Percentiles rank a stretch among this genome's conserved stretches.
Conservation (phyloP, 768 basidiomycete species). For the Leccinum rimulosum region DNA sequence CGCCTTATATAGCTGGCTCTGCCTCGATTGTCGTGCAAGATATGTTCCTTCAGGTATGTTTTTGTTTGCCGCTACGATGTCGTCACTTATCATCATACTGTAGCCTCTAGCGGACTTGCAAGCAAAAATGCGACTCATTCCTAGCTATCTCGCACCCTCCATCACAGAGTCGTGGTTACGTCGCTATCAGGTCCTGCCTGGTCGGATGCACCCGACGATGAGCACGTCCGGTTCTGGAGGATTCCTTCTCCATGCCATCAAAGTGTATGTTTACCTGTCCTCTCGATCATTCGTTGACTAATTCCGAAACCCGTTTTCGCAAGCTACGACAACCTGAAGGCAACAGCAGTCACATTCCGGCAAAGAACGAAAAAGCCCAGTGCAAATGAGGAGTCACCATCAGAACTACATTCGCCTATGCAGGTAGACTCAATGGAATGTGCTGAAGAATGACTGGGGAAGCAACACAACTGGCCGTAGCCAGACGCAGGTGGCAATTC, state of each 20-base stretch:
- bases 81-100: conserved; percentile 4
- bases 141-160: conserved; percentile 71
- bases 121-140: conserved; percentile 59
- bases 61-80: background rate
- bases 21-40: conserved; percentile 85
- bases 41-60: conserved; percentile 68
- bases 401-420: conserved; percentile 14
- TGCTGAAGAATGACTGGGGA: conserved; percentile 2
- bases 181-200: conserved; percentile 93
- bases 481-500: background rate
- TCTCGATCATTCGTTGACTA: background rate
- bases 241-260: conserved; percentile 79
- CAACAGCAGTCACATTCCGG: conserved; percentile 49
- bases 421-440: conserved; percentile 13
- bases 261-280: conserved; percentile 56
- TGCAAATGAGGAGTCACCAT: background rate
- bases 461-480: background rate
- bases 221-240: conserved; percentile 86
- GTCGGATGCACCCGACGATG: conserved; percentile 95
- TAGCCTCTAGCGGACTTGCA: conserved; percentile 81
- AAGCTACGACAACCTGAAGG: conserved; percentile 66
- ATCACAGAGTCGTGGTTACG: conserved; percentile 87
- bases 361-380: conserved; percentile 35
- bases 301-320: background rate
- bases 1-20: conserved; percentile 80